Base-by-base conservation (phyloP, 495 filamentous ascomycete species). In the Ramalina intermedia region DNA sequence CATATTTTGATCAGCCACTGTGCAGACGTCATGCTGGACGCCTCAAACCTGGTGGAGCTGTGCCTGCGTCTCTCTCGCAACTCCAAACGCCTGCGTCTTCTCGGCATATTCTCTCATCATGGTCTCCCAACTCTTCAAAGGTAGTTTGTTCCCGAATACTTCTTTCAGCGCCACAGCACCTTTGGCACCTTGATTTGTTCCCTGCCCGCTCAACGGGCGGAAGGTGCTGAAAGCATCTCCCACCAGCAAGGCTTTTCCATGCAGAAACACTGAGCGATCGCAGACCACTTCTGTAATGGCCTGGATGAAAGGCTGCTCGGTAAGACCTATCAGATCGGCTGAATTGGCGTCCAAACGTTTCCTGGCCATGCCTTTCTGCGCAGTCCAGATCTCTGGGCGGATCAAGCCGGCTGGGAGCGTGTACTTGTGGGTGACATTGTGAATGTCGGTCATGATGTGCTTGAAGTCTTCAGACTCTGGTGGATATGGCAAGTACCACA, bases 151-250 rank as follows among this genome's bases (percentile, higher is more conserved):
- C 44, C 24, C 14, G 7, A 50, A 17, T 2, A 36, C n/a, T 2
- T 9, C 18, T 24, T 33, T 41, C 41, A 72, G 64, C 13, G 65
- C 24, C 59, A 70, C 62, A 1, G 67, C 69, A 57, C 74, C 63
- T 37, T 66, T 66, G 6, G 72, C 72, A 11, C 66, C 72, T 55
- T 77, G 73, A 17, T 62, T 67, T 6, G 71, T 75, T 33, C 66
- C 66, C 1, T 69, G 70, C 8, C 69, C 71, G 2, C 72, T 76
- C 49, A 78, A 74, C 17, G 76, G 76, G 14, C 75, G 58, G 43
- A 80, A 75, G 2, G 68, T 69, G 0, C 72, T 73, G 12, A 78
- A 48, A 27, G 75, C 75, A 59, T 80, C 76, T 18, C 75, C 75
- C 6, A 78, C 61, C 33, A 79, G 55, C 27, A 78, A 60, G 1